Conservation (phyloP, 2,329 filamentous ascomycete species). For the Trichoderma guizhouense region DNA sequence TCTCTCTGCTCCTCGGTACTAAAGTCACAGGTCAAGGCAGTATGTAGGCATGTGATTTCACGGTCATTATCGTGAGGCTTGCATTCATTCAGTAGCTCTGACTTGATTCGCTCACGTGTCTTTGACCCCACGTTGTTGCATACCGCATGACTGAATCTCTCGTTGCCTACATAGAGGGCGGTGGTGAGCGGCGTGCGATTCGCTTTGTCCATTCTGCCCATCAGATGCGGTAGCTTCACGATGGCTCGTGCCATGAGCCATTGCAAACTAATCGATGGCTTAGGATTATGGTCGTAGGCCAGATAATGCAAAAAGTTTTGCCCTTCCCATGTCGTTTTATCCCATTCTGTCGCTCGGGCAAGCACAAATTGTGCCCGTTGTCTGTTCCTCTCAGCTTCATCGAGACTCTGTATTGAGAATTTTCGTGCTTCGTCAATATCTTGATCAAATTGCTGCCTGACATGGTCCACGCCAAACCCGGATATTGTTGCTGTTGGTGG, state of each 20-base stretch:
- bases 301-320: not conserved
- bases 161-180: not conserved
- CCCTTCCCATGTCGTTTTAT: not conserved
- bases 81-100: not conserved
- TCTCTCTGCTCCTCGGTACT: not conserved
- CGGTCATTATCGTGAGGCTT: not conserved
- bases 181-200: not conserved
- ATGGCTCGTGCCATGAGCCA: slow-evolving; percentile 4
- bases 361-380: not conserved
- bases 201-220: not conserved
- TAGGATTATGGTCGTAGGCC: not conserved
- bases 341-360: not conserved
- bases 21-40: not conserved
- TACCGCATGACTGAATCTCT: not conserved
- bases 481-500: not conserved
- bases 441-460: not conserved
- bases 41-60: not conserved
- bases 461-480: not conserved
- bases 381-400: not conserved
- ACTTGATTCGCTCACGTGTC: not conserved
- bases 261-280: not conserved
- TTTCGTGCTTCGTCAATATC: not conserved
- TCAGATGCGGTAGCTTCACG: not conserved
- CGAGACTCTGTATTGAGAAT: not conserved
- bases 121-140: not conserved